These are phyloP conservation scores for Actinomortierella ambigua DNA, from an alignment of 371 early-diverging fungal species.

Conservation along the genomic window DNA sequence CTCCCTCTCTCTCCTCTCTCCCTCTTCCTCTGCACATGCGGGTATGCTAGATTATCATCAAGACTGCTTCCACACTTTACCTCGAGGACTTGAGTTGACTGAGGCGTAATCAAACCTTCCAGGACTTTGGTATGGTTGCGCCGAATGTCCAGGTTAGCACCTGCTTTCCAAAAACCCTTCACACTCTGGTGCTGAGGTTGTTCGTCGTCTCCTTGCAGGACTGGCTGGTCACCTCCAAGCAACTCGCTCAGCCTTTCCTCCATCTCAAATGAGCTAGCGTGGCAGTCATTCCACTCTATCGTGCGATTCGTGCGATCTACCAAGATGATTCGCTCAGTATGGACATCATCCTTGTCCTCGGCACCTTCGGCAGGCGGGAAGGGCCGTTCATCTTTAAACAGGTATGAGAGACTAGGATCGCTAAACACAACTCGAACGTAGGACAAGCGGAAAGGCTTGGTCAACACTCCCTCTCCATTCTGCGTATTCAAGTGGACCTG, in stretches of 20 bases:
- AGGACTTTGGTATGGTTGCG: slow-evolving; percentile 64
- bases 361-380: slow-evolving; percentile 6
- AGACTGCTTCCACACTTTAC: slow-evolving; percentile 27
- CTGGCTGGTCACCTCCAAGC: slow-evolving; percentile 7
- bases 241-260: slow-evolving; percentile 1
- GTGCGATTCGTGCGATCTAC: slow-evolving; percentile 37
- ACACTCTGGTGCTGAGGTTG: slow-evolving; percentile 10
- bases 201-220: slow-evolving; percentile 37
- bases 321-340: not conserved
- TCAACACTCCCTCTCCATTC: slow-evolving; percentile 47
- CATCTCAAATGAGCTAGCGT: slow-evolving; percentile 41
- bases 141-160: slow-evolving; percentile 53
- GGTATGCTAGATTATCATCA: too few species aligned
- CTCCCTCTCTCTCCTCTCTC: too few species aligned
- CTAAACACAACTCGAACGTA: slow-evolving; percentile 61
- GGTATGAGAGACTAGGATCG: slow-evolving; percentile 47
- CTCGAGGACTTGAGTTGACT: slow-evolving; percentile 65
- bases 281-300: slow-evolving; percentile 46
- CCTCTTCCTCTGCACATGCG: too few species aligned
- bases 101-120: slow-evolving; percentile 66
- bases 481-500: slow-evolving; percentile 30
- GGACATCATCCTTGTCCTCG: not conserved
- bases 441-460: slow-evolving; percentile 48
- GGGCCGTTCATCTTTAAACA: slow-evolving; percentile 39
- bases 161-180: slow-evolving; percentile 35